These are phyloP conservation scores for Magnolia officinalis DNA, from an alignment of 164 flowering plant genomes.

Conservation along the genomic window DNA sequence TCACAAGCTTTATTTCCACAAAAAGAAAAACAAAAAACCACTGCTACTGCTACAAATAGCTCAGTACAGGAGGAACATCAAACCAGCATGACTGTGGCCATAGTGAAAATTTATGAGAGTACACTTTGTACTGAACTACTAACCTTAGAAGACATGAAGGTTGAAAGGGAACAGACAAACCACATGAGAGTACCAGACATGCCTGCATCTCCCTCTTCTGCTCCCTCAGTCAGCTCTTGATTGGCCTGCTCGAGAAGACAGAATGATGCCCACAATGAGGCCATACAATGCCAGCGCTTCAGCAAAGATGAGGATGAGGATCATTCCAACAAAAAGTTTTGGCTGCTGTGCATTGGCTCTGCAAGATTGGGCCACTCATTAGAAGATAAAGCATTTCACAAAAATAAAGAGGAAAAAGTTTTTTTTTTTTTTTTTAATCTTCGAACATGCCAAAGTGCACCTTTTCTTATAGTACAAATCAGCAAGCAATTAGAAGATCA, in stretches of 20 bases:
- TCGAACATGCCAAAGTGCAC: neutral
- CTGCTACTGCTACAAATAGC: conserved; percentile 9
- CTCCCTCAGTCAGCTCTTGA: conserved; percentile 65
- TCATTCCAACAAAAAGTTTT: conserved; percentile 86
- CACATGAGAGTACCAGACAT: conserved; percentile 8
- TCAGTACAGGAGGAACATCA: neutral
- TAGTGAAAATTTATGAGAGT: conserved; percentile 10
- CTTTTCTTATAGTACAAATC: neutral
- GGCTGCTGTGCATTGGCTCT: conserved; percentile 92
- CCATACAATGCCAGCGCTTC: conserved; percentile 83
- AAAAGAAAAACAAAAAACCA: neutral
- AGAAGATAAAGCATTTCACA: neutral
- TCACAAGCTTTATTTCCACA: conserved; percentile 6
- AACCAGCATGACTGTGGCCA: conserved; percentile 8
- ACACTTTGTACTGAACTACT: conserved; percentile 11
- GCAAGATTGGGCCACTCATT: conserved; percentile 14
- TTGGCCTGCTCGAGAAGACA: conserved; percentile 84
- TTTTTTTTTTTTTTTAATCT: no score
- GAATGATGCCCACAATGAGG: conserved; percentile 83
- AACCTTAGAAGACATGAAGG: conserved; percentile 11
- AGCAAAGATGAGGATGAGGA: conserved; percentile 85
- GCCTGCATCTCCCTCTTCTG: neutral
- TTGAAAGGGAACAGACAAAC: conserved; percentile 8
- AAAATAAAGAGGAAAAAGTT: neutral
- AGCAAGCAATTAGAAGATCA: neutral